Conservation (phyloP, 148 eudicot species). For the Nepenthes gracilis region DNA sequence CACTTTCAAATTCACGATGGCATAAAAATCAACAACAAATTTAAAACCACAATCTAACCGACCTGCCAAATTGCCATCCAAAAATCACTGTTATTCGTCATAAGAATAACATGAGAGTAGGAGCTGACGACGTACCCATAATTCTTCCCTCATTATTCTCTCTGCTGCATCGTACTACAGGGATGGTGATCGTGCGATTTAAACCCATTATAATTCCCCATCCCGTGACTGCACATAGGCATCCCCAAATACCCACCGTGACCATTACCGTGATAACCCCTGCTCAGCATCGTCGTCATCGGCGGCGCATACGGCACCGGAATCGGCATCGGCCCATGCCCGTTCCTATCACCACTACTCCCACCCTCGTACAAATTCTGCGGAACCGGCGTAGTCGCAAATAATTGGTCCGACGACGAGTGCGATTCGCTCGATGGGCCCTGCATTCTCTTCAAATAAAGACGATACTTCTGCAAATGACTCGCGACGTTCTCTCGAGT, state of each 20-base stretch:
- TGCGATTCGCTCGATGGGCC: not conserved
- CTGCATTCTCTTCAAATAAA: conserved; percentile 25
- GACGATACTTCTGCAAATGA: conserved; percentile 20
- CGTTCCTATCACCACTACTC: not conserved
- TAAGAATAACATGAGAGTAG: conserved; percentile 15
- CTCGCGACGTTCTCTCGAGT: conserved; percentile 21
- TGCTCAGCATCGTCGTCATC: conserved; percentile 21
- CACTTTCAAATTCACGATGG: no score
- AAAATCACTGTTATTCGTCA: conserved; percentile 11
- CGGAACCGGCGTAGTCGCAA: conserved; percentile 6
- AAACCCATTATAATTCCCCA: conserved; percentile 18
- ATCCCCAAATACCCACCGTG: conserved; percentile 5
- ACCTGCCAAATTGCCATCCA: no score
- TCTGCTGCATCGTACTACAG: conserved; percentile 26
- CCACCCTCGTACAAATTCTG: conserved; percentile 4
- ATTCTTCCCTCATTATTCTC: conserved; percentile 31
- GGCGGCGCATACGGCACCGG: conserved; percentile 4
- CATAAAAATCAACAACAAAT: no score
- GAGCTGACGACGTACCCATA: conserved; percentile 5
- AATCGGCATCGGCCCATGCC: conserved; percentile 2
- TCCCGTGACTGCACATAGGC: conserved; percentile 4
- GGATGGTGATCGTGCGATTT: conserved; percentile 11
- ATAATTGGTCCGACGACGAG: conserved; percentile 4
- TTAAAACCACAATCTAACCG: no score
- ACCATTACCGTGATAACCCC: no score